phyloP scores from a whole-genome alignment of 345 rosid genomes.

The Eucalyptus fibrosa region DNA sequence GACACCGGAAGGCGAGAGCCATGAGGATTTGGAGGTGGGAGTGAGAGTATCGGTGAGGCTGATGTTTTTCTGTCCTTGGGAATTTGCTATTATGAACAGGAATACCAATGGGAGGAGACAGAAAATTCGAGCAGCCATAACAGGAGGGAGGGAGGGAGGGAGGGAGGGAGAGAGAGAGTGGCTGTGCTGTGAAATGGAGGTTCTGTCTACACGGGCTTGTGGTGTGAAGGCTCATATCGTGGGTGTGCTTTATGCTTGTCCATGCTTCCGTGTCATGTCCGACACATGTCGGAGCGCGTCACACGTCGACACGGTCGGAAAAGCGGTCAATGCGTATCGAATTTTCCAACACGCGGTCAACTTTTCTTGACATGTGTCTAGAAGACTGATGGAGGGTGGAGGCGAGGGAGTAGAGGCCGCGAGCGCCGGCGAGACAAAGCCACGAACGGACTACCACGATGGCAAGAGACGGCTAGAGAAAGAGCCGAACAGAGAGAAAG shows the following conservation, averaged over 20 bases:
- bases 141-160: not conserved
- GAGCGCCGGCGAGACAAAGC: too few species aligned
- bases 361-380: too few species aligned
- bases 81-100: not conserved
- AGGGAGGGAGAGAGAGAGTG: not conserved
- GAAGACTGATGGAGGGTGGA: too few species aligned
- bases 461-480: too few species aligned
- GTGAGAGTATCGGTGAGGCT: not conserved
- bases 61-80: not conserved
- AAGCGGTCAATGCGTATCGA: too few species aligned
- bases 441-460: too few species aligned
- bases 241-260: not conserved
- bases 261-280: not conserved
- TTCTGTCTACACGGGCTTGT: not conserved
- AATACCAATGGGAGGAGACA: not conserved
- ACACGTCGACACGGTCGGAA: too few species aligned
- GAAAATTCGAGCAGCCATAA: not conserved
- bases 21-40: not conserved
- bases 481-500: too few species aligned
- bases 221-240: not conserved
- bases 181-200: not conserved
- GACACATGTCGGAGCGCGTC: too few species aligned
- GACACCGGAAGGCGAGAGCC: constrained; percentile 4
- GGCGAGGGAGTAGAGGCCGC: too few species aligned
- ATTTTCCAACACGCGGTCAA: too few species aligned